Evolutionary conservation across 257 asterid species (phyloP), one percentile per base, ranked within the genome.

Genomic region (Oldenlandia corymbosa): DNA sequence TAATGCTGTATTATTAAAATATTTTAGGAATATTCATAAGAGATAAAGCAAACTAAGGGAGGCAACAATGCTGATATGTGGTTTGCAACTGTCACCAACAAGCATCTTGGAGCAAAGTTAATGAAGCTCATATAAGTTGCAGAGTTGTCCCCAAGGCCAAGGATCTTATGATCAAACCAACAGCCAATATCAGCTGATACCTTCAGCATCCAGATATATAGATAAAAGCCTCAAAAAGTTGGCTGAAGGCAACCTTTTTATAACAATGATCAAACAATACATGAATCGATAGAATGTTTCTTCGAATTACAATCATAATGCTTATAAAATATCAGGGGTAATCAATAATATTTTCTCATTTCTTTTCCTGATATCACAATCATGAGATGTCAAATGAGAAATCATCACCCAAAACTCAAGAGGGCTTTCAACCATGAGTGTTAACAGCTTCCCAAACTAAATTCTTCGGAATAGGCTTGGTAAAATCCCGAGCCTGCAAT

Each of bases 381-480:
- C 43, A 62, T 49, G 64, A 58, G 60, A 27, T 36, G 24, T 23
- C 20, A 46, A 5, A 60, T 37, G 26, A 47, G 12, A 28, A 53
- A 28, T 59, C 52, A 28, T 28, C 28, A 28, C 14, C 12, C 13
- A 37, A 31, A 68, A 10, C 27, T 51, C 51, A 52, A 21, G 28
- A 42, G 37, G 6, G 67, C 18, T 62, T 49, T 84, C 84, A 90
- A 39, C 98, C 98, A 56, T 79, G 83, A 52, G 96, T 84, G 70
- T 91, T 88, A 46, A 84, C 80, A 14, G 96, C 98, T 71, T 91
- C 95, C 98, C 98, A 91, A 5, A 88, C 90, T 47, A 91, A 54
- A 67, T 88, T 91, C 82, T 62, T 87, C 0, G 95, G 87, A 32
- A 76, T 72, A 0, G 96, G 93, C 32, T 73, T 84, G 18, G 84